These are phyloP conservation scores for Somion occarium DNA, from an alignment of 1,284 basidiomycete species.

Conservation along the genomic window DNA sequence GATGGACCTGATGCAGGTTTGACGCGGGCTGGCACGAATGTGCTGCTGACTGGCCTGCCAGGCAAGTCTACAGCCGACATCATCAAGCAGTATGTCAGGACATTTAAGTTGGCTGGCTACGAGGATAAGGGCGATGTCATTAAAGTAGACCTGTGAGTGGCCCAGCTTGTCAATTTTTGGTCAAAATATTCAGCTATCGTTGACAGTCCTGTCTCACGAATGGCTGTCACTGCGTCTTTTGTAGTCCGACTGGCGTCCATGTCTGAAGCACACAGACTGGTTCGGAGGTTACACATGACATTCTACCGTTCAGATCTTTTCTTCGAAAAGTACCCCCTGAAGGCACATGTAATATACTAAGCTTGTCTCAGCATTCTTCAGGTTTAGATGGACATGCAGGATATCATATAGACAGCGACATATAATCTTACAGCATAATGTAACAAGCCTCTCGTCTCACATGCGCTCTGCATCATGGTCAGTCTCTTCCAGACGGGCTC, in stretches of 20 bases:
- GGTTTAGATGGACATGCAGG: not conserved
- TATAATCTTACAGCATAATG: conserved; percentile 12
- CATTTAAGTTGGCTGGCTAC: conserved; percentile 37
- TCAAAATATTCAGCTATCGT: too few species aligned
- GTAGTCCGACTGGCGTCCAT: conserved; percentile 45
- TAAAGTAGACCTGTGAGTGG: conserved; percentile 47
- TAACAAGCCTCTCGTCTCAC: conserved; percentile 30
- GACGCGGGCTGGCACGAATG: conserved; percentile 41
- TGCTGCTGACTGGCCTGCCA: conserved; percentile 60
- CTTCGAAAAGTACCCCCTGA: conserved; percentile 41
- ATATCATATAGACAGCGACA: conserved; percentile 5
- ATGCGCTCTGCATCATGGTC: conserved; percentile 58
- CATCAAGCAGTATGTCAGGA: conserved; percentile 39
- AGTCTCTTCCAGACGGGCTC: conserved; percentile 52
- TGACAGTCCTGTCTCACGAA: not conserved
- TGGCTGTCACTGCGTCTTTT: conserved; percentile 28
- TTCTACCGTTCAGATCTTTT: conserved; percentile 34
- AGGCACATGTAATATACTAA: conserved; percentile 59
- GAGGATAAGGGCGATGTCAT: conserved; percentile 37
- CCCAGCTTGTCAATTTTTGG: not conserved
- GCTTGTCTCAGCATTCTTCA: not conserved
- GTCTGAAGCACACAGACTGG: conserved; percentile 64
- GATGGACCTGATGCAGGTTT: conserved; percentile 50
- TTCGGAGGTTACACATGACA: conserved; percentile 58
- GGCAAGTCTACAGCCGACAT: conserved; percentile 32